Conservation (phyloP, 306 rosid genomes). For the Rosa persica region DNA sequence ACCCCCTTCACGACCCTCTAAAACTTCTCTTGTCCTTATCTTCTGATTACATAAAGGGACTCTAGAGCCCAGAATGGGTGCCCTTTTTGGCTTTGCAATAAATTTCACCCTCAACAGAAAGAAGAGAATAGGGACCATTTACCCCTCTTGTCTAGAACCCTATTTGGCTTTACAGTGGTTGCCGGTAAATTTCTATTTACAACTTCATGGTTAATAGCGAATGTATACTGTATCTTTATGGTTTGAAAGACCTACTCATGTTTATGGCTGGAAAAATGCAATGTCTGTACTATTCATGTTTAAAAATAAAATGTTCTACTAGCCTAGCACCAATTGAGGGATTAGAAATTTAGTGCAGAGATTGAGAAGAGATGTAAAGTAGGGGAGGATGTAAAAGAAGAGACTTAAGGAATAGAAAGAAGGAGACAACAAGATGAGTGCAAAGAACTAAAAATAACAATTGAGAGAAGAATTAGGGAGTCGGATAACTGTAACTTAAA, state of each 20-base stretch:
- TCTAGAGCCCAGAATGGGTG: constrained; percentile 28
- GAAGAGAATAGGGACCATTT: constrained; percentile 14
- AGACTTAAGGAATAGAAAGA: not conserved
- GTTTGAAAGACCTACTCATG: not conserved
- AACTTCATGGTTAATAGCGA: not conserved
- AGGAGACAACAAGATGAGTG: not conserved
- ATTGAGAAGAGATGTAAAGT: not conserved
- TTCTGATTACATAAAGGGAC: constrained; percentile 43
- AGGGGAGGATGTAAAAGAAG: not conserved
- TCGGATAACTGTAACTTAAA: not conserved
- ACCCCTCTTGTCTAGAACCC: not conserved
- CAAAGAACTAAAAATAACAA: not conserved
- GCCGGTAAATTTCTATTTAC: not conserved
- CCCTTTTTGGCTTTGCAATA: constrained; percentile 29
- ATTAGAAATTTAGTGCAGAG: not conserved
- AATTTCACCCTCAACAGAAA: constrained; percentile 22
- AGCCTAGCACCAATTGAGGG: not conserved
- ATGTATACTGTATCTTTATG: not conserved
- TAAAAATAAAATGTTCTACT: too few relatives aligned
- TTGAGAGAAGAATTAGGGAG: not conserved
- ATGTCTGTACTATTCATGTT: not conserved
- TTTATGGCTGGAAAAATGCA: not conserved
- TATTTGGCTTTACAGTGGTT: not conserved
- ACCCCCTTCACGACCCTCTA: constrained; percentile 39
- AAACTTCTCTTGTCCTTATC: constrained; percentile 61